Base-by-base conservation (phyloP, 257 asterid genomes). In the Forsythia viridissima region DNA sequence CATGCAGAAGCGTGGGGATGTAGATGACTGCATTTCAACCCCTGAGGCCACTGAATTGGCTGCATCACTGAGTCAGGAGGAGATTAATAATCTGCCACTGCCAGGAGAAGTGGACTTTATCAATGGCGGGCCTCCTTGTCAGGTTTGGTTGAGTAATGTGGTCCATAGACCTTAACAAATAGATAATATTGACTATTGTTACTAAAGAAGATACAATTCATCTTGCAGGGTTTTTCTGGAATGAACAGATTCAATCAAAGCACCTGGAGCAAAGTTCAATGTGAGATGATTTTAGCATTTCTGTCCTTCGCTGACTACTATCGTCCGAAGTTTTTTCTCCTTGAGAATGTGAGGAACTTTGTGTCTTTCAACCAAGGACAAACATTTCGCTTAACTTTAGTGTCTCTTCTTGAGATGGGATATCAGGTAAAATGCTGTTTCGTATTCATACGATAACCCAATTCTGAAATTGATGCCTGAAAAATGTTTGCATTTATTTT, bases 41-140 rank as follows among this genome's bases (percentile, higher is more conserved):
- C 80, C 93, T 37, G 99, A 95, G 92, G 99, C 99, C 83, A 85
- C 91, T 77, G 97, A 93, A 21, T 79, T 91, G 84, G 97, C 94
- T 77, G 85, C 88, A 76, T 52, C 79, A 39, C 73, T 95, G 84
- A 82, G 82, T 70, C 82, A 86, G 84, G 85, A 66, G 20, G 99
- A 92, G 48, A 76, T 95, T 21, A 84, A 85, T 38, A 92, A 85
- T 83, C 92, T 95, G 80, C 98, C 98, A 16, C 79, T 92, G 69
- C 97, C 99, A 1, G 98, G 99, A 69, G 87, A 95, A 85, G 99
- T 95, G 83, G 97, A 95, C 82, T 95, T 95, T 78, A 95, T 95
- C 59, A 95, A 93, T 82, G 99, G 99, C 21, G 99, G 99, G 67
- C 99, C 99, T 77, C 99, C 99, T 74, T 95, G 98, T 79, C 99